These are phyloP conservation scores for Clitopilus passeckerianus DNA, from an alignment of 768 basidiomycete species.

Conservation along the genomic window DNA sequence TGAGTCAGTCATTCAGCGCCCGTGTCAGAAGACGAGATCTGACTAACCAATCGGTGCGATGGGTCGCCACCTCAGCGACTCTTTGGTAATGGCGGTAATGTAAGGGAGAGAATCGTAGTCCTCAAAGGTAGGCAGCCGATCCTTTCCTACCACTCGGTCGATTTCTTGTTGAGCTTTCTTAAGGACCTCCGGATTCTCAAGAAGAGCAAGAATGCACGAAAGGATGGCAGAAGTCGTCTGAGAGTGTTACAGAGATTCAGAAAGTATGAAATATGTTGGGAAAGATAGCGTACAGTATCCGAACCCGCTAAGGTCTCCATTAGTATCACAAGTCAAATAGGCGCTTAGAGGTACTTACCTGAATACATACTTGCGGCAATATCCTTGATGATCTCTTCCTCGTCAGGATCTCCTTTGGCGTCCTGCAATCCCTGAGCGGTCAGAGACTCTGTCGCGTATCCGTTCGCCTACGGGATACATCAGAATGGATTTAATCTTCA, in stretches of 20 bases:
- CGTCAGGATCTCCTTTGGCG: background rate
- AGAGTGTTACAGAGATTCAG: too few relatives aligned
- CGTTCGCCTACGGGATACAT: background rate
- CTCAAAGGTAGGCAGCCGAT: background rate
- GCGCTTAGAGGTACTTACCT: slow-evolving; percentile 5
- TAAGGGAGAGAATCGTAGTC: background rate
- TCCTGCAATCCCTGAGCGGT: background rate
- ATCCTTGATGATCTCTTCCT: slow-evolving; percentile 3
- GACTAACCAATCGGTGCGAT: background rate
- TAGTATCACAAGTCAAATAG: too few relatives aligned
- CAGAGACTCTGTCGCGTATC: background rate
- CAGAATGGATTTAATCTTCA: too few relatives aligned
- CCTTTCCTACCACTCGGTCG: background rate
- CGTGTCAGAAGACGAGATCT: background rate
- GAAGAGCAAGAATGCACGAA: background rate
- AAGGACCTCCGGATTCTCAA: background rate
- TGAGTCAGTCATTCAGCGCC: background rate
- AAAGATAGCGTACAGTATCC: too few relatives aligned
- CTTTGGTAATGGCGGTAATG: background rate
- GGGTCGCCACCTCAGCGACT: background rate
- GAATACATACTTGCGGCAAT: background rate
- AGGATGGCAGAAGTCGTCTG: too few relatives aligned
- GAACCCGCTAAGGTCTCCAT: too few relatives aligned
- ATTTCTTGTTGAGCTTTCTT: background rate
- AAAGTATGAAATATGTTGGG: too few relatives aligned